Percentiles rank a stretch among this genome's conserved stretches.
Evolutionary conservation across 2,329 filamentous ascomycete genomes (phyloP).

Genomic region (Verticillium nubilum): DNA sequence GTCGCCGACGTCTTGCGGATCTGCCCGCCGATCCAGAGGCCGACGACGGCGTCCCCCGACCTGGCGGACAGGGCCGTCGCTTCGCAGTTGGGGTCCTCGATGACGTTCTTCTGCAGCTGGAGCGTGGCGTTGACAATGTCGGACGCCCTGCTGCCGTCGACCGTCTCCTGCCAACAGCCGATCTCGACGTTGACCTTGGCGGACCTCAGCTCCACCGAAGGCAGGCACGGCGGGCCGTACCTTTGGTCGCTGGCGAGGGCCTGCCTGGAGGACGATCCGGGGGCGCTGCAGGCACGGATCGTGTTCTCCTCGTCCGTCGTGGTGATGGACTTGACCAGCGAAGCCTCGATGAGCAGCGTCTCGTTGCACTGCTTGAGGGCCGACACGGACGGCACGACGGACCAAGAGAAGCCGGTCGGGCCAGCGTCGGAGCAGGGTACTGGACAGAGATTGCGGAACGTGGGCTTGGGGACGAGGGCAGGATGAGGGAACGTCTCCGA

Average conservation of each 20-base stretch:
- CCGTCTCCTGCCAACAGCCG: background rate
- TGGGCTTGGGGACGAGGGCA: background rate
- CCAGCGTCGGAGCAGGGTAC: background rate
- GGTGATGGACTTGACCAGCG: background rate
- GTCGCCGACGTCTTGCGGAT: background rate
- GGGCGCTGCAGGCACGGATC: background rate
- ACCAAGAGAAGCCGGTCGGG: background rate
- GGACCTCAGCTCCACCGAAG: background rate
- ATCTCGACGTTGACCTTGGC: background rate
- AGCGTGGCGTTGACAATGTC: background rate
- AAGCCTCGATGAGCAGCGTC: background rate
- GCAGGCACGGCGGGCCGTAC: background rate
- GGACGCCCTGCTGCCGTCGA: background rate
- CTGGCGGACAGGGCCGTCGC: background rate
- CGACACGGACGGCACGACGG: background rate
- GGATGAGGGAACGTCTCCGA: background rate
- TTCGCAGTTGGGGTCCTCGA: background rate
- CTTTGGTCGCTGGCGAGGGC: background rate
- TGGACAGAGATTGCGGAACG: background rate
- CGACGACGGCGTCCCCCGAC: background rate
- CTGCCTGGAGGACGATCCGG: background rate
- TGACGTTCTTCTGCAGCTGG: conserved; percentile 1
- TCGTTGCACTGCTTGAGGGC: background rate
- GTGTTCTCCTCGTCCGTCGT: background rate
- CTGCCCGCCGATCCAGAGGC: background rate